These are phyloP conservation scores for Yamadazyma paraphyllophila DNA, from an alignment of 805 yeast species.

Conservation along the genomic window DNA sequence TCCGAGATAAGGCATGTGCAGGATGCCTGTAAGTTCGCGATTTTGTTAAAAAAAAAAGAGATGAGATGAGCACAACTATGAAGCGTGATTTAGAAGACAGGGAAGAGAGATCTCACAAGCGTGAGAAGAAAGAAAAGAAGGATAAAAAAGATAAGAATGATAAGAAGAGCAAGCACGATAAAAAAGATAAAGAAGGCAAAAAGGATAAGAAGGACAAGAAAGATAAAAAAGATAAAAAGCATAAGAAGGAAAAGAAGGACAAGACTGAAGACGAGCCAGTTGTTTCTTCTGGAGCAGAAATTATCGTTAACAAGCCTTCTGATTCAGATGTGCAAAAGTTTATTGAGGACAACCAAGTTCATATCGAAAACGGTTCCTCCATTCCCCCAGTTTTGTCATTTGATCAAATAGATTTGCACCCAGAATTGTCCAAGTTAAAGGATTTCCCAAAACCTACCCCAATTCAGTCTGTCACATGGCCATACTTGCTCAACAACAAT, in stretches of 20 bases:
- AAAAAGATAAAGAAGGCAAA: constrained; percentile 15
- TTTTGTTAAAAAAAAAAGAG: constrained; percentile 5
- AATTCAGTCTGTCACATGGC: constrained; percentile 94
- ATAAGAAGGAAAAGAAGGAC: constrained; percentile 14
- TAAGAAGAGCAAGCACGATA: constrained; percentile 5
- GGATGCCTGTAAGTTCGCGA: constrained; percentile 1
- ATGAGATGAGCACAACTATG: constrained; percentile 5
- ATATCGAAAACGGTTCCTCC: constrained; percentile 57
- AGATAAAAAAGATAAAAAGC: constrained; percentile 17
- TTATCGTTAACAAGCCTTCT: constrained; percentile 34
- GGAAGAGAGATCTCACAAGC: constrained; percentile 17
- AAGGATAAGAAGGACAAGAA: constrained; percentile 10
- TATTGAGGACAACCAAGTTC: constrained; percentile 68
- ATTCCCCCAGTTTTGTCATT: constrained; percentile 73
- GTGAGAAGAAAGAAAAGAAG: constrained; percentile 9
- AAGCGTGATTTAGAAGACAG: constrained; percentile 12
- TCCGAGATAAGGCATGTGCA: constrained; percentile 4
- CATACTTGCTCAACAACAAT: constrained; percentile 69
- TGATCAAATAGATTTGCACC: constrained; percentile 49
- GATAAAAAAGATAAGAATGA: constrained; percentile 12
- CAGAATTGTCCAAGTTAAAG: constrained; percentile 58
- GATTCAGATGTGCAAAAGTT: constrained; percentile 61
- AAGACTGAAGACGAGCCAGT: constrained; percentile 18
- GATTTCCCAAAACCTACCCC: constrained; percentile 92
- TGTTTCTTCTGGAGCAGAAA: neutral